phyloP scores from a whole-genome alignment of 768 basidiomycete genomes.

The Lactarius akahatsu region DNA sequence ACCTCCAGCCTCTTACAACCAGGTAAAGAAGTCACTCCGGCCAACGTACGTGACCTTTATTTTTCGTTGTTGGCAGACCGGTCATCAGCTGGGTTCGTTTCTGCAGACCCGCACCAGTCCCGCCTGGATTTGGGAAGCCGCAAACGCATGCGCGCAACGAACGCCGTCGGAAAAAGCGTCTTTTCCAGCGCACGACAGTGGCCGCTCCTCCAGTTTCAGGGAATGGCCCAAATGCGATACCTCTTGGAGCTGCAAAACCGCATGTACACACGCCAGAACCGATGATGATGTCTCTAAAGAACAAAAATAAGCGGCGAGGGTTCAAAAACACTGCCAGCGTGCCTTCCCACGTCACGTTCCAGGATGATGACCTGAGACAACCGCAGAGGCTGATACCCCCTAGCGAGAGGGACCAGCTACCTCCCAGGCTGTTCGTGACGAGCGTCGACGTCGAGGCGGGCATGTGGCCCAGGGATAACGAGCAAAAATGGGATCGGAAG shows the following conservation, averaged over 20 bases:
- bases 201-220: conserved; percentile 27
- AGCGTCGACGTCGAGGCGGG: conserved; percentile 67
- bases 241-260: conserved; percentile 38
- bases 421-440: conserved; percentile 66
- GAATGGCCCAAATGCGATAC: conserved; percentile 47
- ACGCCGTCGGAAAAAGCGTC: conserved; percentile 52
- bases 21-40: background rate
- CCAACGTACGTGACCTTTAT: conserved; percentile 11
- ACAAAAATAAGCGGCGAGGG: conserved; percentile 74
- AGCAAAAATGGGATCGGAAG: conserved; percentile 30
- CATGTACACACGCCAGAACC: conserved; percentile 28
- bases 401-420: conserved; percentile 59
- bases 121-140: conserved; percentile 60
- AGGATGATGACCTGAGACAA: conserved; percentile 27
- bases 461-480: conserved; percentile 35
- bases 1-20: conserved; percentile 3
- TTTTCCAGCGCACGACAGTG: conserved; percentile 34
- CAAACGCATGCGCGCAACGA: conserved; percentile 57
- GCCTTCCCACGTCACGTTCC: conserved; percentile 57
- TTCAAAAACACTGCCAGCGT: conserved; percentile 54
- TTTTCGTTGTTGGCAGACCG: background rate
- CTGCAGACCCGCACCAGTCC: conserved; percentile 37
- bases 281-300: conserved; percentile 55
- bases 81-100: conserved; percentile 14
- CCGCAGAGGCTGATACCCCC: conserved; percentile 55